Conservation (phyloP, 2,329 filamentous ascomycete genomes). For the Camptophora hylomeconis region DNA sequence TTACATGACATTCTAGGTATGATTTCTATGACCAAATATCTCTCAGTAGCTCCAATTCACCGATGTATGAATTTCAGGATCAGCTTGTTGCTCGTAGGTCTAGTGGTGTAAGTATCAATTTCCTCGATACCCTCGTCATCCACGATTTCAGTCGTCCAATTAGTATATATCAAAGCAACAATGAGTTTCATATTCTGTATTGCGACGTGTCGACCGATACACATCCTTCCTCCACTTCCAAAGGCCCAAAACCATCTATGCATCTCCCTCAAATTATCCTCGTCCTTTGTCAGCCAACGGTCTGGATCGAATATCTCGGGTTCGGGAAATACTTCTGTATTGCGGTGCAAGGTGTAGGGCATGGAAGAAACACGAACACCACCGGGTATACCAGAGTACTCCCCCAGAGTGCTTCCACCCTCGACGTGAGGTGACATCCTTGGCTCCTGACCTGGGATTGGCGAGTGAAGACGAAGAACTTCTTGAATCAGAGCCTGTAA, state of each 20-base stretch:
- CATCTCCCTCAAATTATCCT: slow-evolving; percentile 29
- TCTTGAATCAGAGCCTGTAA: slow-evolving; percentile 48
- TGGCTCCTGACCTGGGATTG: slow-evolving; percentile 51
- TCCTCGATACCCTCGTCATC: slow-evolving; percentile 53
- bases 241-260: slow-evolving; percentile 39
- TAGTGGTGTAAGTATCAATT: slow-evolving; percentile 50
- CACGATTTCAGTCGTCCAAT: slow-evolving; percentile 47
- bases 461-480: slow-evolving; percentile 47
- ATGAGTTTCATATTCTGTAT: slow-evolving; percentile 58
- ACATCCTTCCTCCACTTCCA: slow-evolving; percentile 37
- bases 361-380: slow-evolving; percentile 33
- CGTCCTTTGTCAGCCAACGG: slow-evolving; percentile 33
- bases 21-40: no score
- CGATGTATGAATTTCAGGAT: slow-evolving; percentile 40
- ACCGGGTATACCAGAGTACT: slow-evolving; percentile 29
- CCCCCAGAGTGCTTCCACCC: slow-evolving; percentile 9
- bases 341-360: slow-evolving; percentile 40
- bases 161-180: slow-evolving; percentile 57
- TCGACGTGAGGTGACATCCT: slow-evolving; percentile 29
- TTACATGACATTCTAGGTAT: no score
- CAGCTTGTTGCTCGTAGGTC: slow-evolving; percentile 45
- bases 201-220: slow-evolving; percentile 35
- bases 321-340: slow-evolving; percentile 34
- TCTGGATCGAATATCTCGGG: slow-evolving; percentile 34
- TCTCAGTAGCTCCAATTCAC: no score